Evolutionary conservation across 129 eudicot species (phyloP), one percentile per base, ranked within the genome.

Genomic region (Cynara cardunculus): DNA sequence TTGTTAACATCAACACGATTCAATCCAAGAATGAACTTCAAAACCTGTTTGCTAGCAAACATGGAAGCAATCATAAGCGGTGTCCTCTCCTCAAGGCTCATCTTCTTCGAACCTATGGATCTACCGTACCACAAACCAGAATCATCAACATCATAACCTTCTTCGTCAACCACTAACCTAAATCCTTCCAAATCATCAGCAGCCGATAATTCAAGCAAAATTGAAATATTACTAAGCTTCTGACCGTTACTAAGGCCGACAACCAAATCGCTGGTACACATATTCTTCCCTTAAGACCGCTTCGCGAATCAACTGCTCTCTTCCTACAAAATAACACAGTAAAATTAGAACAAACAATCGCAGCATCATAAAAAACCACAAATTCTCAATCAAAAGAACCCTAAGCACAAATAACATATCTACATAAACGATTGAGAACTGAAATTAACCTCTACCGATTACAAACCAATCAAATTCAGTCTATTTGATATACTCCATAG

Each of bases 11-110:
- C 93, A 69, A 89, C 92, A 73, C 68, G 31, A 1, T 87, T 86
- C 10, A 32, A 71, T 35, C 83, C 88, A 13, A 93, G 77, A 10
- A 93, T 87, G 72, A 80, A 93, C 24, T 31, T 81, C 85, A 90
- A 32, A 35, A 93, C 86, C 46, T 76, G 83, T 70, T 84, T 90
- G 87, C 97, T 90, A 34, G 96, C 97, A 81, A 87, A 89, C 90
- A 89, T 78, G 24, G 97, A 82, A 72, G 97, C 96, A 76, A 90
- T 75, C 97, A 90, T 87, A 59, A 93, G 86, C 4, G 97, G 96
- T 0, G 92, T 93, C 79, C 96, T 87, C 77, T 93, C 97, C 76
- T 89, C 97, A 5, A 84, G 79, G 53, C 89, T 90, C 88, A 90
- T 85, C 87, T 86, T 87, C 78, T 86, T 93, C 34, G 83, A 87